Conservation (phyloP, 148 eudicot species). For the Selenicereus undatus region DNA sequence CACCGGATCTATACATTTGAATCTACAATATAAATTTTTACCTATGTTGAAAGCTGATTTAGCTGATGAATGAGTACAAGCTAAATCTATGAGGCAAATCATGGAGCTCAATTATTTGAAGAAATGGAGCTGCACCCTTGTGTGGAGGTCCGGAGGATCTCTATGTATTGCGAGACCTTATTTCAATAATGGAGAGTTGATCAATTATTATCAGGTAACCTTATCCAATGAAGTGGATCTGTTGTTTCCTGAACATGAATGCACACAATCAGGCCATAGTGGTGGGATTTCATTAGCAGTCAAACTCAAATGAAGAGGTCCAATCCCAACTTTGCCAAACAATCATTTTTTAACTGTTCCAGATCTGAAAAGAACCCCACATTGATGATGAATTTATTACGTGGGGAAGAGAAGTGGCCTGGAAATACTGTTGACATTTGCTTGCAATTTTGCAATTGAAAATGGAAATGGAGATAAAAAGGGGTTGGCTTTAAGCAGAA, state of each 20-base stretch:
- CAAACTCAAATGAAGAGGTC: slow-evolving; percentile 1
- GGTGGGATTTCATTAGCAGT: background rate
- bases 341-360: background rate
- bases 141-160: background rate
- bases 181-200: background rate
- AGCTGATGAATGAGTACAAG: too few relatives aligned
- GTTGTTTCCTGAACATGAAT: background rate
- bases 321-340: background rate
- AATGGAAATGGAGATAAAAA: background rate
- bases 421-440: background rate
- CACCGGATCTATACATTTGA: too few relatives aligned
- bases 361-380: background rate
- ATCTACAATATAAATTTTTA: too few relatives aligned
- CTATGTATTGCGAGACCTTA: background rate
- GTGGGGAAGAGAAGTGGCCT: background rate
- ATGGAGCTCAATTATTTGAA: background rate
- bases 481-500: background rate
- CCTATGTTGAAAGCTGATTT: too few relatives aligned
- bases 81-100: background rate
- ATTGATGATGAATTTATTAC: background rate
- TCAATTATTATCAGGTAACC: background rate
- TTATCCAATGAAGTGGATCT: background rate
- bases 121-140: too few relatives aligned
- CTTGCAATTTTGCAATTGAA: background rate
- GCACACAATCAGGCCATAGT: background rate